Base-by-base conservation (phyloP, 495 filamentous ascomycete genomes). In the Talaromyces ruber region DNA sequence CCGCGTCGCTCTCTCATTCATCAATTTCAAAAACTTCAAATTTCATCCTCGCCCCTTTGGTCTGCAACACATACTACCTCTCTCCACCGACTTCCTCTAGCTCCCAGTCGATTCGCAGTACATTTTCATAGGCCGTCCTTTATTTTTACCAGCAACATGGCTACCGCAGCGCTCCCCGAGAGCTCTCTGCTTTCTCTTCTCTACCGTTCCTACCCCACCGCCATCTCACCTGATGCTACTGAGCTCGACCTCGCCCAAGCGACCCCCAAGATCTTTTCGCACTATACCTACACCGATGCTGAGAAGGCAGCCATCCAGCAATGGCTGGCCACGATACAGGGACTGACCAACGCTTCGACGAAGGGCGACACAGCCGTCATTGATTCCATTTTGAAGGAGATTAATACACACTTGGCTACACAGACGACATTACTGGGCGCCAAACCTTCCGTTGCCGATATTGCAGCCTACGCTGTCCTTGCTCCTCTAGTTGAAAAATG, bases 361-460 rank as follows among this genome's bases (percentile, higher is more conserved):
- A 85, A 88, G 66, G 76, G 82, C 50, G 81, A 88, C 26, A 83
- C 87, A 70, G 60, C 73, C 8, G 72, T 66, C 67, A 76, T 70
- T 70, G 74, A 67, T 6, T 71, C 25, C 34, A 83, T 88, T 59
- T 82, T 98, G 57, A 80, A 83, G 51, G 81, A 86, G 34, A 81
- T 98, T 62, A 96, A 98, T 76, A 80, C 83, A 58, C 90, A 96
- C 75, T 86, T 98, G 50, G 86, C 91, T 28, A 89, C 87, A 60
- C 90, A 92, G 63, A 94, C 92, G 61, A 97, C 93, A 16, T 77
- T 96, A 53, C 86, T 98, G 14, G 93, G 93, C 64, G 83, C 84
- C 72, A 97, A 97, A 79, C 90, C 93, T 53, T 94, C 90, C 59
- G 84, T 92, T 70, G 94, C 93, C 60, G 94, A 98, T 69, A 76